Percentiles rank a stretch among this genome's conserved stretches.
These are phyloP conservation scores for Anethum foeniculum DNA, from an alignment of 140 eudicot genomes.

Conservation along the genomic window DNA sequence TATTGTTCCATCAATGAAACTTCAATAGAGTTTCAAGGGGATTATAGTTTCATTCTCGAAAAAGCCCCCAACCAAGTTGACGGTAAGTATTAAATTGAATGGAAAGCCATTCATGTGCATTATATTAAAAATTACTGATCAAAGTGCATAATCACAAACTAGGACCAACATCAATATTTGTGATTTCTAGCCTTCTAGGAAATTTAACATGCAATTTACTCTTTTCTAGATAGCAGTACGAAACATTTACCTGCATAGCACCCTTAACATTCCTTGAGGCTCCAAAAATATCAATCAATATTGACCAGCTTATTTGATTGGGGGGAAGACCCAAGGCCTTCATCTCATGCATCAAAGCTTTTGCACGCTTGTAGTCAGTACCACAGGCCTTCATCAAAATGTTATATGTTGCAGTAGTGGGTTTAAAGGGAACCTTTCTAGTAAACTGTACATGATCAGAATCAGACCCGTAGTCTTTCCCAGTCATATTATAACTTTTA, in stretches of 20 bases:
- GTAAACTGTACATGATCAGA: slow-evolving; percentile 28
- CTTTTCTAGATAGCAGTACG: neutral
- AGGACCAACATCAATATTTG: neutral
- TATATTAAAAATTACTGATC: neutral
- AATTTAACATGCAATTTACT: neutral
- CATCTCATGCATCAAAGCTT: slow-evolving; percentile 84
- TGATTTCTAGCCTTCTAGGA: neutral
- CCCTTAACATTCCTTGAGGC: slow-evolving; percentile 56
- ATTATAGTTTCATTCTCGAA: neutral
- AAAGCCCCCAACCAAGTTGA: neutral
- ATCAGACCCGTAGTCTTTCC: slow-evolving; percentile 12
- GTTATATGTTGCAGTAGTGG: slow-evolving; percentile 76
- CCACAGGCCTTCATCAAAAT: slow-evolving; percentile 93
- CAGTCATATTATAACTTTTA: slow-evolving; percentile 8
- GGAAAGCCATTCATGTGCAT: neutral
- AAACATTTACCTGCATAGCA: slow-evolving; percentile 56
- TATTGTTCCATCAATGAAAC: too few relatives aligned
- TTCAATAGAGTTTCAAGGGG: neutral
- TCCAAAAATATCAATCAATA: slow-evolving; percentile 73
- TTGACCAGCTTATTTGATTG: slow-evolving; percentile 80
- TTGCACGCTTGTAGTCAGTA: slow-evolving; percentile 63
- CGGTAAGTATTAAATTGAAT: neutral
- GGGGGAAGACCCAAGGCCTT: slow-evolving; percentile 59
- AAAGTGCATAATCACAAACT: neutral
- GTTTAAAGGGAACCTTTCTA: slow-evolving; percentile 55